Conservation (phyloP, 2,329 filamentous ascomycete species). For the Chaetomiaceae sp. region DNA sequence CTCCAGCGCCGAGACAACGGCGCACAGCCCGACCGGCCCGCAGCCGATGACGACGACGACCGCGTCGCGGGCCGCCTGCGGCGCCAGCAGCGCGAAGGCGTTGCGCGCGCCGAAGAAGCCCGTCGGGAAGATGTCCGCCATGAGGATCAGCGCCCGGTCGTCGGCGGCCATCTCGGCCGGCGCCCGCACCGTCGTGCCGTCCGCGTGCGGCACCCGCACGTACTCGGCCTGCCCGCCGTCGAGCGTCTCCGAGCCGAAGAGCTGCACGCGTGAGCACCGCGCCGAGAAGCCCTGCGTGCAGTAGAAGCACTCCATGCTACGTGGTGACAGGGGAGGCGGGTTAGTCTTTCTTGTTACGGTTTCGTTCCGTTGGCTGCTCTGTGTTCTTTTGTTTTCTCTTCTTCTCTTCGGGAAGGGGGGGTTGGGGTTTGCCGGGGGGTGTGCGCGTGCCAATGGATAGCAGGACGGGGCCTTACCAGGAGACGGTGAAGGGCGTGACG, state of each 20-base stretch:
- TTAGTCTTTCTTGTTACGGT: too few species aligned
- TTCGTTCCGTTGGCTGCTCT: too few species aligned
- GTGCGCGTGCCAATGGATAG: constrained; percentile 1
- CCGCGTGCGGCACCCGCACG: constrained; percentile 73
- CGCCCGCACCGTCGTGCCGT: constrained; percentile 71
- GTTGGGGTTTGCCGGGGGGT: not conserved
- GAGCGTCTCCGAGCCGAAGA: constrained; percentile 64
- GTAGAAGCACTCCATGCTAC: constrained; percentile 71
- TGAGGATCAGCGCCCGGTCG: constrained; percentile 70
- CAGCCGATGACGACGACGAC: constrained; percentile 79
- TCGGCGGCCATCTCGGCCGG: constrained; percentile 55
- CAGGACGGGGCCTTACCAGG: constrained; percentile 50
- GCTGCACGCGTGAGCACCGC: constrained; percentile 61
- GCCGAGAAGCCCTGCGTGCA: constrained; percentile 72
- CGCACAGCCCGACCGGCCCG: constrained; percentile 79
- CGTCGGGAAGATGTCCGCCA: constrained; percentile 90
- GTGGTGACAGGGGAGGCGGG: not conserved
- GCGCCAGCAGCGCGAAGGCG: constrained; percentile 59
- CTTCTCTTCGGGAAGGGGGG: too few species aligned
- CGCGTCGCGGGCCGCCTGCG: constrained; percentile 51
- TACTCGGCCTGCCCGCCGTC: constrained; percentile 81
- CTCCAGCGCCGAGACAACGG: constrained; percentile 69
- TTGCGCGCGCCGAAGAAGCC: constrained; percentile 79
- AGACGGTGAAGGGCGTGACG: constrained; percentile 77
- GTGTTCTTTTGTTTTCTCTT: too few species aligned